A percentile compares a stretch with the other conserved stretches of the same genome.
These are phyloP conservation scores for Zizania palustris DNA, from an alignment of 202 grass and related monocot species.

Conservation along the genomic window DNA sequence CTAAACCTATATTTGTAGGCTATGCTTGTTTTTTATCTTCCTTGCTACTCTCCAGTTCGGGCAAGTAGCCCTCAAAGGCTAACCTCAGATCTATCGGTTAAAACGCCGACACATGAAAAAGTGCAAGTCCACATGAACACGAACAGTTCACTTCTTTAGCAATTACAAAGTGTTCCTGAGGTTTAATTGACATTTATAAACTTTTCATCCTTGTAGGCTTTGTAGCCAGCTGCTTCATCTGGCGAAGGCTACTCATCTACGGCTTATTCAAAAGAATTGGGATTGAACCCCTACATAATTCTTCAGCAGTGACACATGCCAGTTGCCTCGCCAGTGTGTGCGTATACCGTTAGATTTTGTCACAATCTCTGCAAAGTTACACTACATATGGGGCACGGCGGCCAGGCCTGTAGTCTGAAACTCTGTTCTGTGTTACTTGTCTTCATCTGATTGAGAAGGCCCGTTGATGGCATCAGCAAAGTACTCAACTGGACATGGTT, in stretches of 20 bases:
- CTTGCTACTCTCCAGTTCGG: no score
- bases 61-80: no score
- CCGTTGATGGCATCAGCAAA: constrained; percentile 81
- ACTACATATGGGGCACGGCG: constrained; percentile 27
- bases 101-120: not conserved
- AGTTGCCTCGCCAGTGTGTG: not conserved
- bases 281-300: constrained; percentile 46
- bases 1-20: no score
- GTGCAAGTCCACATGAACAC: not conserved
- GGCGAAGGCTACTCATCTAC: not conserved
- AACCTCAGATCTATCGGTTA: no score
- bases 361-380: not conserved
- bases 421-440: constrained; percentile 52
- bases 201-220: constrained; percentile 20
- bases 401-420: constrained; percentile 33
- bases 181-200: constrained; percentile 25
- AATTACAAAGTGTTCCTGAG: constrained; percentile 25
- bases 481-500: constrained; percentile 72
- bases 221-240: not conserved
- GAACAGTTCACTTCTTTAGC: constrained; percentile 30
- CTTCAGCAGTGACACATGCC: constrained; percentile 27
- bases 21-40: no score
- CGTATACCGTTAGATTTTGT: constrained; percentile 16
- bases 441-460: constrained; percentile 81
- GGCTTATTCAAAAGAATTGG: constrained; percentile 52